Evolutionary conservation across 129 eudicot genomes (phyloP).

Genomic region (Scalesia atractyloides): DNA sequence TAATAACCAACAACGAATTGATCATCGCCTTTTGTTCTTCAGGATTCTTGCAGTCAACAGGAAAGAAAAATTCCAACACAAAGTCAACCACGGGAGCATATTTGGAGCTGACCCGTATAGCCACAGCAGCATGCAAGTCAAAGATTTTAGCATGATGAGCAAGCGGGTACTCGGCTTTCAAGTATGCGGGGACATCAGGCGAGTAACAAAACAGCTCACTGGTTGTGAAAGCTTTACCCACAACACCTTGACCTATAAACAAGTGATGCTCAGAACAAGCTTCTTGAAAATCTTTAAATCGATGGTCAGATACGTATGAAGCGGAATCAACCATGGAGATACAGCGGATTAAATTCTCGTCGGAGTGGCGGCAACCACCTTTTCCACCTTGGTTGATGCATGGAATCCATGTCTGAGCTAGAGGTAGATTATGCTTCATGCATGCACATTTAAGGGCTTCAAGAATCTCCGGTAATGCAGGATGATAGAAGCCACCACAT

Average conservation of each 20-base stretch:
- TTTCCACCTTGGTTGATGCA: constrained; percentile 84
- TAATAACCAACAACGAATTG: constrained; percentile 52
- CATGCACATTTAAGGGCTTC: constrained; percentile 70
- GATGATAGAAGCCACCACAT: constrained; percentile 53
- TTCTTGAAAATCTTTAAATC: constrained; percentile 61
- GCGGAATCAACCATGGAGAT: constrained; percentile 83
- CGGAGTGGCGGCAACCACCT: constrained; percentile 72
- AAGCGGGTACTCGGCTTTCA: constrained; percentile 82
- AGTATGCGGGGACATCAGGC: constrained; percentile 58
- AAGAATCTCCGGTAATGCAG: constrained; percentile 72
- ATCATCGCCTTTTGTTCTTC: constrained; percentile 63
- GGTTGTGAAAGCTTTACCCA: constrained; percentile 67
- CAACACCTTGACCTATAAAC: constrained; percentile 84
- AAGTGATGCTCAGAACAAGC: constrained; percentile 95
- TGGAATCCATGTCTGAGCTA: constrained; percentile 95
- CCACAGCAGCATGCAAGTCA: constrained; percentile 78
- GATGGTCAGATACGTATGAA: constrained; percentile 54
- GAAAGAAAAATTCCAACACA: constrained; percentile 92
- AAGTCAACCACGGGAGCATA: constrained; percentile 60
- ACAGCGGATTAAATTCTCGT: constrained; percentile 58
- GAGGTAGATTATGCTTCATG: constrained; percentile 63
- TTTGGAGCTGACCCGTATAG: constrained; percentile 72
- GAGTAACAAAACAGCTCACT: constrained; percentile 67
- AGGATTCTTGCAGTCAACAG: constrained; percentile 49
- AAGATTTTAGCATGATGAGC: constrained; percentile 85